phyloP scores from a whole-genome alignment of 495 filamentous ascomycete genomes.

The Talaromyces liani region DNA sequence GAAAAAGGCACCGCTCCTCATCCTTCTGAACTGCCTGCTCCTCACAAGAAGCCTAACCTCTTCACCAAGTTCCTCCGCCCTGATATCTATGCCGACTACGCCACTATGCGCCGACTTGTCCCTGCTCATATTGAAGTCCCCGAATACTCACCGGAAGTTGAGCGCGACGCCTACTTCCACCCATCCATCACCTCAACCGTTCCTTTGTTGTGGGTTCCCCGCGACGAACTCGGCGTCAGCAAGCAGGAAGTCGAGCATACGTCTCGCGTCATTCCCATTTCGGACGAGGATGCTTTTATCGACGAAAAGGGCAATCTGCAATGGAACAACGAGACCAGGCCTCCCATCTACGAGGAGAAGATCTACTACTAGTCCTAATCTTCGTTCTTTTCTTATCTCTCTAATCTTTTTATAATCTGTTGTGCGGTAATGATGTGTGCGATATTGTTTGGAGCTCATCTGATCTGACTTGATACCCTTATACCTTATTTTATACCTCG shows the following conservation, averaged over 20 bases:
- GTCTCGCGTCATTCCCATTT: constrained; percentile 64
- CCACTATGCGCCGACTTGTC: constrained; percentile 61
- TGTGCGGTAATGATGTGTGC: background rate
- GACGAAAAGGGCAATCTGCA: constrained; percentile 72
- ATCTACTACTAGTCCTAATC: constrained; percentile 32
- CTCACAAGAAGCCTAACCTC: constrained; percentile 45
- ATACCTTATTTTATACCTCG: background rate
- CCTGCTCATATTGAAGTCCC: constrained; percentile 45
- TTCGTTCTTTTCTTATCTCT: background rate
- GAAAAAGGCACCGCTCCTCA: constrained; percentile 26
- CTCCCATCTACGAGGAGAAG: constrained; percentile 77
- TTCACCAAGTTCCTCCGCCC: constrained; percentile 71
- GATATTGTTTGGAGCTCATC: background rate
- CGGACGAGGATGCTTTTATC: constrained; percentile 74
- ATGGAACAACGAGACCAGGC: constrained; percentile 67
- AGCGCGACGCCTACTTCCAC: constrained; percentile 68
- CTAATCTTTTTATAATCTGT: background rate
- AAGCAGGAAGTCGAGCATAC: constrained; percentile 71
- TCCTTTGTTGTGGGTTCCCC: constrained; percentile 78
- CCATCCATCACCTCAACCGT: constrained; percentile 57
- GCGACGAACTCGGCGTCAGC: constrained; percentile 67
- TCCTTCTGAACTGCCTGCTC: constrained; percentile 13
- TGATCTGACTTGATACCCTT: constrained; percentile 3
- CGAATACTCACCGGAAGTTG: constrained; percentile 52
- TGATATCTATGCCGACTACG: constrained; percentile 67